phyloP scores from a whole-genome alignment of 1,284 basidiomycete genomes.

The Caloboletus firmus region DNA sequence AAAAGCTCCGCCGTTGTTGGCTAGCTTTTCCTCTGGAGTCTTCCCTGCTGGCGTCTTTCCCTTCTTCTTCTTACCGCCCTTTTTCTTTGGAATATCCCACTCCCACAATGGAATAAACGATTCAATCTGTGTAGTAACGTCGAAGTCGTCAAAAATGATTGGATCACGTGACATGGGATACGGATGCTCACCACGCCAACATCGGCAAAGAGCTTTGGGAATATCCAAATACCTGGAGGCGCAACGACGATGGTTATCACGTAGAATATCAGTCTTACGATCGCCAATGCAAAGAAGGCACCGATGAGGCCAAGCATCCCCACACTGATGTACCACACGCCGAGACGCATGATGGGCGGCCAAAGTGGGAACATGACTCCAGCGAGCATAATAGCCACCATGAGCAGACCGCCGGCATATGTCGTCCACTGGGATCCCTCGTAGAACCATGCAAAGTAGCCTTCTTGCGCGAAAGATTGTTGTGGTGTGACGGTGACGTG shows the following conservation, averaged over 20 bases:
- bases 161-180: conserved; percentile 7
- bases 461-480: conserved; percentile 77
- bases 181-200: conserved; percentile 88
- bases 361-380: conserved; percentile 99
- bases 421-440: conserved; percentile 93
- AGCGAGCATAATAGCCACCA: conserved; percentile 93
- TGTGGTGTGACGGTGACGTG: conserved; percentile 77
- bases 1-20: conserved; percentile 43
- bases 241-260: conserved; percentile 86
- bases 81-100: conserved; percentile 95
- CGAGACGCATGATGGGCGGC: conserved; percentile 91
- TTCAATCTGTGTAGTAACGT: conserved; percentile 66
- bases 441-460: conserved; percentile 97
- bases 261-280: conserved; percentile 93
- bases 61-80: conserved; percentile 67
- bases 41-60: conserved; percentile 38
- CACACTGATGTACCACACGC: conserved; percentile 95
- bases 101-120: conserved; percentile 98
- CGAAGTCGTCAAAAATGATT: conserved; percentile 3
- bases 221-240: conserved; percentile 97
- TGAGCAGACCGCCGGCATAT: conserved; percentile 87
- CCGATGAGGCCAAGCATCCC: conserved; percentile 87
- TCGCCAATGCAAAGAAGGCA: conserved; percentile 88
- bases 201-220: conserved; percentile 97
- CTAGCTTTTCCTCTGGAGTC: conserved; percentile 32